Base-by-base conservation (phyloP, 1,139 yeast genomes). In the Tardiomyces digboiensis region DNA sequence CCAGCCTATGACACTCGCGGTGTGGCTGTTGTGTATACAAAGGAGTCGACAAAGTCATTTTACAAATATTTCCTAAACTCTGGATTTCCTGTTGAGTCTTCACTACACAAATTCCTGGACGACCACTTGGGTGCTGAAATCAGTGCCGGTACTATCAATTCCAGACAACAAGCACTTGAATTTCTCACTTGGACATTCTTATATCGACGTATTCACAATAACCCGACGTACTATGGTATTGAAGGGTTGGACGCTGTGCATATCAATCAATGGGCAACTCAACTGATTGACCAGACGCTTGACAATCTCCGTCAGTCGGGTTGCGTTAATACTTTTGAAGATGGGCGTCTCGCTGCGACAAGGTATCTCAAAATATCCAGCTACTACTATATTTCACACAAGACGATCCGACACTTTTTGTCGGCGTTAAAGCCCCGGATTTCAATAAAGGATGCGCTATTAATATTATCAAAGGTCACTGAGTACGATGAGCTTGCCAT, bases 121-220 rank as follows among this genome's bases (percentile, higher is more conserved):
- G 84, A 91, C 62, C 98, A 93, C 68, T 72, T 91, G 60, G 98
- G 97, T 59, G 98, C 98, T 3, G 98, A 93, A 59, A 85, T 91
- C 39, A 76, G 94, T 0, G 79, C 95, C 2, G 95, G 96, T 1
- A 82, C 96, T 0, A 85, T 91, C 44, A 73, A 69, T 22, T 74
- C 85, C 1, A 74, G 87, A 52, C 96, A 88, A 58, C 91, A 87
- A 45, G 97, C 97, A 0, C 70, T 91, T 73, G 95, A 89, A 50
- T 93, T 91, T 60, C 68, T 93, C 54, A 84, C 94, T 0, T 89
- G 97, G 93, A 93, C 99, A 0, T 93, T 91, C 62, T 69, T 93
- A 52, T 93, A 82, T 64, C 75, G 98, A 57, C 75, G 99, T 56
- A 91, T 94, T 2, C 95, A 89, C 58, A 89, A 88, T 57, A 93